Percentiles rank a stretch among this genome's conserved stretches.
Evolutionary conservation across 495 filamentous ascomycete species (phyloP).

Genomic region (Aspergillus nidulans): DNA sequence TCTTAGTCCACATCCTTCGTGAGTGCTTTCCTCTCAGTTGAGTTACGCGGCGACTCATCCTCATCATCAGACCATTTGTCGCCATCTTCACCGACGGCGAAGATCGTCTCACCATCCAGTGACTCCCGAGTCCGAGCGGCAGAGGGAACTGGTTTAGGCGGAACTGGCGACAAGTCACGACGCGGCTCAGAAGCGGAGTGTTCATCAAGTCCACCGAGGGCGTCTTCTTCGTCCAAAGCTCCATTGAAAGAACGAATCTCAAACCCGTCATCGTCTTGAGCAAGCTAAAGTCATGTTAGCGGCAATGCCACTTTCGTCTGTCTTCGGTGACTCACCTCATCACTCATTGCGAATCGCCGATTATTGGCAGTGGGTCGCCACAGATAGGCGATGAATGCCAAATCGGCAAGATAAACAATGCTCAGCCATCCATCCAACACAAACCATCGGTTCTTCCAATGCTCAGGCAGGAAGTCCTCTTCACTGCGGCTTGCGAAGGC

Average conservation of each 20-base stretch:
- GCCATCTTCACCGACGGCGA: constrained; percentile 80
- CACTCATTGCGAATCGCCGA: constrained; percentile 95
- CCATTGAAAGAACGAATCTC: constrained; percentile 92
- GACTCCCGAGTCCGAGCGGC: constrained; percentile 54
- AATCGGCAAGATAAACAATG: constrained; percentile 88
- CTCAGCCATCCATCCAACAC: constrained; percentile 97
- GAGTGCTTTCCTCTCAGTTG: constrained; percentile 57
- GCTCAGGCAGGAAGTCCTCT: constrained; percentile 85
- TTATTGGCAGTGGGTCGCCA: constrained; percentile 98
- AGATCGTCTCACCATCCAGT: constrained; percentile 89
- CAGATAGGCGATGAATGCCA: constrained; percentile 89
- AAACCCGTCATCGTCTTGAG: constrained; percentile 97
- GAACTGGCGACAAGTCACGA: constrained; percentile 46
- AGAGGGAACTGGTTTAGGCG: constrained; percentile 48
- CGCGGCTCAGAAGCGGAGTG: constrained; percentile 26
- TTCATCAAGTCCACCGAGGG: constrained; percentile 38
- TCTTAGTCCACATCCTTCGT: constrained; percentile 38
- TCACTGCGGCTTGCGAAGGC: constrained; percentile 78
- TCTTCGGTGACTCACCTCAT: constrained; percentile 59
- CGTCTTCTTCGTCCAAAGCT: constrained; percentile 66
- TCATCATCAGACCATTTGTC: constrained; percentile 70
- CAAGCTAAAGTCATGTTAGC: constrained; percentile 55
- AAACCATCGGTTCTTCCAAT: constrained; percentile 98
- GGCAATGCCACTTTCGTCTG: neutral
- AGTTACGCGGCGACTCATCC: constrained; percentile 53